A percentile compares a stretch with the other conserved stretches of the same genome.
Evolutionary conservation across 1,139 yeast species (phyloP).

Genomic region (Candida sp.): DNA sequence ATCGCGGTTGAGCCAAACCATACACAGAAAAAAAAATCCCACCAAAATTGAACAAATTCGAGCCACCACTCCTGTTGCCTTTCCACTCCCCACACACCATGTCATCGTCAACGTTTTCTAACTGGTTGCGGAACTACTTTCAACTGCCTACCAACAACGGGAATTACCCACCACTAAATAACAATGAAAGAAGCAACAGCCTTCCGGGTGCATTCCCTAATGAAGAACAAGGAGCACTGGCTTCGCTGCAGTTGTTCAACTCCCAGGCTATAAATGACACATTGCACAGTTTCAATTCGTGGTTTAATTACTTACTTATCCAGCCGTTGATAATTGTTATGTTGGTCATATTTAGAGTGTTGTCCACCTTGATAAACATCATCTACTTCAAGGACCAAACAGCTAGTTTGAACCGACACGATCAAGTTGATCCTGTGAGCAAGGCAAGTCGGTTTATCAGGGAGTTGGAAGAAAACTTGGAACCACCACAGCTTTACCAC

Average conservation of each 20-base stretch:
- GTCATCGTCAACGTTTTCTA: conserved; percentile 3
- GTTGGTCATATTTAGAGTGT: conserved; percentile 24
- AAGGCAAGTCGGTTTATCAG: conserved; percentile 38
- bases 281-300: conserved; percentile 8
- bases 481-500: conserved; percentile 15
- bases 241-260: conserved; percentile 14
- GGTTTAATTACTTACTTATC: conserved; percentile 25
- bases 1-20: background rate
- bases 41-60: background rate
- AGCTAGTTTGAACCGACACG: background rate
- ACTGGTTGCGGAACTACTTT: conserved; percentile 6
- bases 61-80: background rate
- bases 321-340: conserved; percentile 34
- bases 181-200: background rate
- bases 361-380: conserved; percentile 28
- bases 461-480: conserved; percentile 38
- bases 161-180: background rate
- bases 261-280: conserved; percentile 15
- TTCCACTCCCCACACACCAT: background rate
- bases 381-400: conserved; percentile 31
- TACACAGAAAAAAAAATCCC: background rate
- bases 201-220: conserved; percentile 12
- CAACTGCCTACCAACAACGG: background rate
- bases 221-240: background rate
- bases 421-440: conserved; percentile 32